Evolutionary conservation across 2,329 filamentous ascomycete genomes (phyloP).

Genomic region (Paraphoma sp.): DNA sequence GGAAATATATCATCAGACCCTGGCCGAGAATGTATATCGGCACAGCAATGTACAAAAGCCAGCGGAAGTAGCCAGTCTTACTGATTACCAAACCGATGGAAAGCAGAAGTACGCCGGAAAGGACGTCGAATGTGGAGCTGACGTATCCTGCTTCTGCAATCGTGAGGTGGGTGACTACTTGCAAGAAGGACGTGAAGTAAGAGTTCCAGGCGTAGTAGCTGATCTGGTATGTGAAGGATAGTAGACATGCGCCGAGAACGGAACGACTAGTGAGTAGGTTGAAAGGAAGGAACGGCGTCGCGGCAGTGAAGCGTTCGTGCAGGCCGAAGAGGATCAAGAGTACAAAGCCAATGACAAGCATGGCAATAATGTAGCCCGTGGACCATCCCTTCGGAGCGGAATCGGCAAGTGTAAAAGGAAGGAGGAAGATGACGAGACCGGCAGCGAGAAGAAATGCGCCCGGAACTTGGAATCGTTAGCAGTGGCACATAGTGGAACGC

Average conservation of each 20-base stretch:
- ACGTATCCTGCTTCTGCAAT: conserved; percentile 41
- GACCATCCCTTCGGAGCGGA: conserved; percentile 53
- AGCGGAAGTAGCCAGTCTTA: conserved; percentile 23
- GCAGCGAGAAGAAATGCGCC: conserved; percentile 54
- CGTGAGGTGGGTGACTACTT: conserved; percentile 43
- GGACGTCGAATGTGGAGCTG: conserved; percentile 42
- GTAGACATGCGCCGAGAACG: conserved; percentile 66
- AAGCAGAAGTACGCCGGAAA: conserved; percentile 26
- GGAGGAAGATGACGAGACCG: conserved; percentile 55
- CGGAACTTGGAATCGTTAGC: conserved; percentile 45
- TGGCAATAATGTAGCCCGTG: conserved; percentile 58
- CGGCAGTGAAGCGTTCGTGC: conserved; percentile 59
- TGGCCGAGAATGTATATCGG: conserved; percentile 67
- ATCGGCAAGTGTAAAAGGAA: conserved; percentile 61
- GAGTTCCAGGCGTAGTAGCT: conserved; percentile 51
- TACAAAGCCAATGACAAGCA: conserved; percentile 58
- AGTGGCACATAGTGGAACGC: not conserved
- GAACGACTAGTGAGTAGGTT: conserved; percentile 64
- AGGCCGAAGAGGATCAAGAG: conserved; percentile 56
- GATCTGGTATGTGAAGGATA: conserved; percentile 60
- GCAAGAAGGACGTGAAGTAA: conserved; percentile 48
- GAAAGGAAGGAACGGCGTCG: conserved; percentile 63
- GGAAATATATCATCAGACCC: conserved; percentile 59
- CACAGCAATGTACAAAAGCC: conserved; percentile 58
- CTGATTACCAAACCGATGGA: conserved; percentile 25